Conservation (phyloP, 2,329 filamentous ascomycete species). For the Verticillium dahliae region DNA sequence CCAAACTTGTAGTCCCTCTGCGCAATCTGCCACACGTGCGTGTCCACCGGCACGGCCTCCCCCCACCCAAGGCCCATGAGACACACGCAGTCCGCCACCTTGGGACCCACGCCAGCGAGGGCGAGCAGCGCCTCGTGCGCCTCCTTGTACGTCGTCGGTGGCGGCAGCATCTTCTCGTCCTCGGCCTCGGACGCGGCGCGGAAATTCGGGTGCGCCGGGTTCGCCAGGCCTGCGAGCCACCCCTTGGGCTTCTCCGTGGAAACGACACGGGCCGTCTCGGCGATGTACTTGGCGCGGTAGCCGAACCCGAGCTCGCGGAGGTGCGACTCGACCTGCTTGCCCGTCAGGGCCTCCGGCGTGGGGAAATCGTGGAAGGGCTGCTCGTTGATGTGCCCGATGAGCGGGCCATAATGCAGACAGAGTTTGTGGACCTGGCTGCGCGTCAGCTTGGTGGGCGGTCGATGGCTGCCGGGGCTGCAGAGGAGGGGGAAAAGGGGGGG, state of each 20-base stretch:
- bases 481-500: neutral
- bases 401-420: constrained; percentile 75
- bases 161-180: constrained; percentile 28
- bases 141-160: constrained; percentile 58
- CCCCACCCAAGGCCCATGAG: constrained; percentile 96
- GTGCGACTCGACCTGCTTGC: constrained; percentile 68
- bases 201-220: constrained; percentile 64
- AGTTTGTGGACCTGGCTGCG: constrained; percentile 66
- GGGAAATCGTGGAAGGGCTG: constrained; percentile 85
- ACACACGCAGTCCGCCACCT: constrained; percentile 94
- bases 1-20: constrained; percentile 93
- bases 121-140: constrained; percentile 76
- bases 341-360: constrained; percentile 63
- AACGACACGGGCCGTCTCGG: constrained; percentile 74
- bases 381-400: constrained; percentile 64
- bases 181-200: constrained; percentile 30
- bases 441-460: neutral
- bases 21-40: constrained; percentile 98
- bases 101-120: constrained; percentile 86
- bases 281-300: constrained; percentile 89
- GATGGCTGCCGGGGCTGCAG: neutral
- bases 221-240: constrained; percentile 75
- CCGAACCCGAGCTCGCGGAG: constrained; percentile 84
- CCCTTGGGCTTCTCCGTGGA: constrained; percentile 56
- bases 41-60: constrained; percentile 92